phyloP scores from a whole-genome alignment of 1,284 basidiomycete genomes.

The Rhodotorula sp. region DNA sequence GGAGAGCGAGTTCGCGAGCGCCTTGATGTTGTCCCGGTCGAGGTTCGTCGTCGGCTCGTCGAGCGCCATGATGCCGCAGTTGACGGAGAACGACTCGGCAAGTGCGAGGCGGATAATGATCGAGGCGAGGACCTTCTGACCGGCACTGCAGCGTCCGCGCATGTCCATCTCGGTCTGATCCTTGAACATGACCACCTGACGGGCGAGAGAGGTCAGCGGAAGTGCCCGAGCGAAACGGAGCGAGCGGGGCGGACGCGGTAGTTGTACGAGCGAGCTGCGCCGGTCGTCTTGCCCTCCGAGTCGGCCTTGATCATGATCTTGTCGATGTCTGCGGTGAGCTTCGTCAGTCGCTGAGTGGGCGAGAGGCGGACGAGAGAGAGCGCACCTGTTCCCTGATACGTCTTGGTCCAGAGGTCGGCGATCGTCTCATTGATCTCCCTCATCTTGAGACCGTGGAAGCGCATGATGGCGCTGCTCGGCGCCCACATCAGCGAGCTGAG shows the following conservation, averaged over 20 bases:
- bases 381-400: constrained; percentile 94
- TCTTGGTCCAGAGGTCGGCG: constrained; percentile 95
- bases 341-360: not conserved
- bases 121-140: constrained; percentile 98
- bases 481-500: not conserved
- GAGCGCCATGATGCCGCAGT: constrained; percentile 94
- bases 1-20: constrained; percentile 82
- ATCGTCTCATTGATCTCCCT: constrained; percentile 98
- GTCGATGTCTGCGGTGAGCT: constrained; percentile 78
- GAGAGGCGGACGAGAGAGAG: constrained; percentile 4
- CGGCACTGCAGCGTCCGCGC: constrained; percentile 96
- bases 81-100: constrained; percentile 94
- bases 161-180: constrained; percentile 99
- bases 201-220: not conserved
- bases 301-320: constrained; percentile 94
- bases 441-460: constrained; percentile 98
- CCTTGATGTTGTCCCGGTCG: constrained; percentile 94
- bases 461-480: constrained; percentile 84
- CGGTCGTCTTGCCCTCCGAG: constrained; percentile 68
- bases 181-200: constrained; percentile 94
- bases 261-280: constrained; percentile 89
- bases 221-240: not conserved
- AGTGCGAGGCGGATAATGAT: constrained; percentile 98
- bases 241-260: constrained; percentile 68
- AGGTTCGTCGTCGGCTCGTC: constrained; percentile 98